These are phyloP conservation scores for Coemansia sp. DNA, from an alignment of 192 early-diverging fungal genomes.

Conservation along the genomic window DNA sequence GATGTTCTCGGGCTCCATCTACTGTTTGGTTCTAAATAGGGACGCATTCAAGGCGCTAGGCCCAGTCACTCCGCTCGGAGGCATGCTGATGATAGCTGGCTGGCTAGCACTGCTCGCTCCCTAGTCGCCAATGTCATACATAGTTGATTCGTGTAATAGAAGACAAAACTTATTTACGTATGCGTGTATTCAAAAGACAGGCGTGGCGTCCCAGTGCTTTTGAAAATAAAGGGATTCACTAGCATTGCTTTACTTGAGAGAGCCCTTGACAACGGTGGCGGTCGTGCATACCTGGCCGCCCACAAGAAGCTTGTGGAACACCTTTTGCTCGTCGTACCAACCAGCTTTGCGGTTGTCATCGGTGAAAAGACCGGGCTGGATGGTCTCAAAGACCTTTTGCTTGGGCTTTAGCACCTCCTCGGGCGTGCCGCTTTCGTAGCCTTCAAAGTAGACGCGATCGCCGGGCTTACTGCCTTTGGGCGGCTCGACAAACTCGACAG, in stretches of 20 bases:
- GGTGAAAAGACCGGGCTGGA: conserved; percentile 86
- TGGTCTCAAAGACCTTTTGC: conserved; percentile 97
- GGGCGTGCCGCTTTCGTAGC: conserved; percentile 80
- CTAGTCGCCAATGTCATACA: conserved; percentile 7
- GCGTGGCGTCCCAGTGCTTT: background rate
- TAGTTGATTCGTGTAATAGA: background rate
- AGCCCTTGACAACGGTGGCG: conserved; percentile 65
- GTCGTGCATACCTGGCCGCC: conserved; percentile 60
- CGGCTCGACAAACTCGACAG: conserved; percentile 91
- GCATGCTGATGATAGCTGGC: conserved; percentile 45
- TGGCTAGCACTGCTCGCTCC: conserved; percentile 47
- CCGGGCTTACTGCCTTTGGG: conserved; percentile 86
- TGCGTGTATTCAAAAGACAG: background rate
- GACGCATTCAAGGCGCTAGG: conserved; percentile 34
- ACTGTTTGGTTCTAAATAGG: conserved; percentile 51
- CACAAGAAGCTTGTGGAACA: conserved; percentile 57
- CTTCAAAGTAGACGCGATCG: conserved; percentile 89
- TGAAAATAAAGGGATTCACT: background rate
- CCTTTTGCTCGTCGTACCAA: conserved; percentile 60
- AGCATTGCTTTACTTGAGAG: conserved; percentile 63
- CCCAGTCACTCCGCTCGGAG: conserved; percentile 51
- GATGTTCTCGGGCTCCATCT: conserved; percentile 61
- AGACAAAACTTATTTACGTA: background rate
- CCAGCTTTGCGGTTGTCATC: conserved; percentile 67
- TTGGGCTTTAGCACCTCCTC: conserved; percentile 95